A percentile compares a stretch with the other conserved stretches of the same genome.
These are phyloP conservation scores for Paracorniculantispora psalliotae DNA, from an alignment of 2,329 filamentous ascomycete species.

Conservation along the genomic window DNA sequence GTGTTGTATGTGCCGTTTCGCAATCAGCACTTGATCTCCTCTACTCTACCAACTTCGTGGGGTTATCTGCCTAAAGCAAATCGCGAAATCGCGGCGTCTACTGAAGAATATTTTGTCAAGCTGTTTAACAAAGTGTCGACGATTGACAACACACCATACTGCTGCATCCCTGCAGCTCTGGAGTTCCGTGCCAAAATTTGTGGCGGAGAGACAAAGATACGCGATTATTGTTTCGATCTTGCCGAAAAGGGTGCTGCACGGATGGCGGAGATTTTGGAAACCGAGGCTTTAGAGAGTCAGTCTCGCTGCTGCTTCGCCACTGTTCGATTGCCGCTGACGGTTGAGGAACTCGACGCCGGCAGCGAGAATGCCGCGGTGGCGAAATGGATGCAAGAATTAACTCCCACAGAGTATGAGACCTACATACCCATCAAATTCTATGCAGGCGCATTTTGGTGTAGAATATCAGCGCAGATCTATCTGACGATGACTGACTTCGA, in stretches of 20 bases:
- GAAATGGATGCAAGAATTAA: slow-evolving; percentile 30
- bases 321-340: neutral
- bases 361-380: slow-evolving; percentile 16
- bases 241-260: slow-evolving; percentile 50
- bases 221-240: slow-evolving; percentile 50
- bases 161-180: slow-evolving; percentile 58
- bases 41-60: slow-evolving; percentile 64
- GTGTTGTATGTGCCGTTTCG: slow-evolving; percentile 62
- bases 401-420: slow-evolving; percentile 45
- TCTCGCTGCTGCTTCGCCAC: neutral
- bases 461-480: slow-evolving; percentile 64
- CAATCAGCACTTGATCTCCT: slow-evolving; percentile 63
- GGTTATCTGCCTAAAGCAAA: slow-evolving; percentile 49
- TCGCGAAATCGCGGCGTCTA: slow-evolving; percentile 14
- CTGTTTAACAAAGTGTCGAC: slow-evolving; percentile 66
- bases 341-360: slow-evolving; percentile 41
- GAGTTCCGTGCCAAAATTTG: slow-evolving; percentile 56
- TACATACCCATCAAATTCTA: slow-evolving; percentile 56
- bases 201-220: slow-evolving; percentile 60
- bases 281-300: neutral
- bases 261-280: slow-evolving; percentile 49
- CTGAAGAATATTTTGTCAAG: slow-evolving; percentile 49
- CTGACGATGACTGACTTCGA: slow-evolving; percentile 61
- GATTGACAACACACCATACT: slow-evolving; percentile 57
- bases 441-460: slow-evolving; percentile 52